Conservation (phyloP, 192 early-diverging fungal species). For the Gonapodya sp. region DNA sequence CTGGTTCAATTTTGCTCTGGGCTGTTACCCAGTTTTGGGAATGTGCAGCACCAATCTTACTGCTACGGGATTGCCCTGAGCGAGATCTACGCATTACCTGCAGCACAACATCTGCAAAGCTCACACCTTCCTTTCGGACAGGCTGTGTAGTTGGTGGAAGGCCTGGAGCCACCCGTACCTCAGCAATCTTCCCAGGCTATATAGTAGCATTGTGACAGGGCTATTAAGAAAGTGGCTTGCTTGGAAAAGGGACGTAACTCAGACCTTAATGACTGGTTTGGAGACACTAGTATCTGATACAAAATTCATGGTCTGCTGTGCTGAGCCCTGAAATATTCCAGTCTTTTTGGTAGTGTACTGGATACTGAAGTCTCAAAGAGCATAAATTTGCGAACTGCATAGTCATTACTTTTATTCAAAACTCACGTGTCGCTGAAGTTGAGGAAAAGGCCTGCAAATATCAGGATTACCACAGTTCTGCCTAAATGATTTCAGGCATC, state of each 20-base stretch:
- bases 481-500: background rate
- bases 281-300: background rate
- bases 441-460: background rate
- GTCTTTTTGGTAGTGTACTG: background rate
- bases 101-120: background rate
- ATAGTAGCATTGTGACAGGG: too few relatives aligned
- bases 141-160: background rate
- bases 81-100: background rate
- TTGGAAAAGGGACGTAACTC: background rate
- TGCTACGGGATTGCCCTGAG: background rate
- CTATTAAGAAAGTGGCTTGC: background rate
- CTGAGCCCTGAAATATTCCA: background rate
- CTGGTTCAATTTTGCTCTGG: background rate
- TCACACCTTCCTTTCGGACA: background rate
- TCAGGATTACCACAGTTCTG: background rate
- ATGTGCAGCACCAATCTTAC: background rate
- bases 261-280: conserved; percentile 12
- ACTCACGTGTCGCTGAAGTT: background rate
- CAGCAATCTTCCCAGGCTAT: conserved; percentile 4
- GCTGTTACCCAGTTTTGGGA: background rate
- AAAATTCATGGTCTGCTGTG: background rate
- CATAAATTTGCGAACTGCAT: background rate
- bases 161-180: conserved; percentile 14
- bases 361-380: background rate
- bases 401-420: background rate